Evolutionary conservation across 768 basidiomycete genomes (phyloP).

Genomic region (Fibroporia radiculosa): DNA sequence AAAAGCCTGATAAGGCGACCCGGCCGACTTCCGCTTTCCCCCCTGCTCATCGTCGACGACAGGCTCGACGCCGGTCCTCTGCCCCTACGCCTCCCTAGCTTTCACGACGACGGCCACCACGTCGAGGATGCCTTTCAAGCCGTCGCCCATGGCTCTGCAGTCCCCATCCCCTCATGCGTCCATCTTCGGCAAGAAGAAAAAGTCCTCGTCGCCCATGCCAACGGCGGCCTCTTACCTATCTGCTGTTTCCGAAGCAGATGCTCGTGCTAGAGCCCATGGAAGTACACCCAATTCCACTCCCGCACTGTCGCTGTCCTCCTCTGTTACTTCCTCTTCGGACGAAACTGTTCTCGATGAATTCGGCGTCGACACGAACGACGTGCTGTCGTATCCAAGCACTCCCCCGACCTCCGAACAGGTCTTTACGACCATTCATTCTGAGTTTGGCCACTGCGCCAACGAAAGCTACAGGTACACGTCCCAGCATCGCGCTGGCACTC

Average conservation of each 20-base stretch:
- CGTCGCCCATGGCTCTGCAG: constrained; percentile 61
- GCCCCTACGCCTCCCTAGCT: no score
- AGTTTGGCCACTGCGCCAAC: constrained; percentile 88
- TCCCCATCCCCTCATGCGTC: constrained; percentile 43
- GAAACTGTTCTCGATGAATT: constrained; percentile 56
- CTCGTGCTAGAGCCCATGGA: constrained; percentile 46
- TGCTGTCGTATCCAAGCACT: constrained; percentile 50
- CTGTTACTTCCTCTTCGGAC: constrained; percentile 59
- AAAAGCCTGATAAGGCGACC: no score
- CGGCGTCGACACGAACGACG: constrained; percentile 37
- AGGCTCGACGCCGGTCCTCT: no score
- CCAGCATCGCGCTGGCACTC: constrained; percentile 43
- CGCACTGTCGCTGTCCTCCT: constrained; percentile 67
- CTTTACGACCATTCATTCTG: constrained; percentile 74
- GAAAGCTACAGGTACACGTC: constrained; percentile 65
- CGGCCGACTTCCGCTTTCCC: no score
- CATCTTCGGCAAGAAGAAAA: constrained; percentile 56
- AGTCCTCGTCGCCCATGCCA: constrained; percentile 32
- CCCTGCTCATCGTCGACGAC: no score
- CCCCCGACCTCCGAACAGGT: constrained; percentile 78
- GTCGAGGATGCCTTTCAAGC: constrained; percentile 6
- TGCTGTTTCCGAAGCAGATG: constrained; percentile 58
- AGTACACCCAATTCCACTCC: constrained; percentile 55
- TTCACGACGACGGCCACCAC: not conserved
- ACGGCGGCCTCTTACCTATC: constrained; percentile 55